Evolutionary conservation across 371 early-diverging fungal genomes (phyloP).

Genomic region (Syncephalastrum sp.): DNA sequence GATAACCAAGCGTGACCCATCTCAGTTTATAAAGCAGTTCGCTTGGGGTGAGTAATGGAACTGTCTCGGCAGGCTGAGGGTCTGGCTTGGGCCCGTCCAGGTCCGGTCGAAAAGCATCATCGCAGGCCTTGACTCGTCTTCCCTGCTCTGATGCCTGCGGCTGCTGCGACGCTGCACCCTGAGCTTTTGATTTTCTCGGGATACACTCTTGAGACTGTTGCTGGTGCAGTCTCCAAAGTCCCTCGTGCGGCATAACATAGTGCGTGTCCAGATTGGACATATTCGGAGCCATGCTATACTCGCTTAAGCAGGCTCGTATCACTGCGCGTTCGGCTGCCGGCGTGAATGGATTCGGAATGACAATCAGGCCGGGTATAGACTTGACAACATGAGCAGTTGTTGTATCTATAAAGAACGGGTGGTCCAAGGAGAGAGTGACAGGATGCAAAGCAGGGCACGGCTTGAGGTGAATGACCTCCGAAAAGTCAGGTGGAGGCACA

Average conservation of each 20-base stretch:
- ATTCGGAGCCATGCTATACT: slow-evolving; percentile 74
- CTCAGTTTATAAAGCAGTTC: slow-evolving; percentile 65
- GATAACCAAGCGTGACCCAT: slow-evolving; percentile 90
- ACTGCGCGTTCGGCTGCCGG: slow-evolving; percentile 63
- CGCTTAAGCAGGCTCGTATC: slow-evolving; percentile 62
- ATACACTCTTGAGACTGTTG: slow-evolving; percentile 27
- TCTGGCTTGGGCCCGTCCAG: slow-evolving; percentile 25
- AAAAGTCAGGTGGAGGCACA: slow-evolving; percentile 55
- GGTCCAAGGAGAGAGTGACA: no score
- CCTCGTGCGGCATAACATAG: slow-evolving; percentile 63
- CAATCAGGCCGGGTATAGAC: slow-evolving; percentile 54
- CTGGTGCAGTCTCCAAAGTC: slow-evolving; percentile 69
- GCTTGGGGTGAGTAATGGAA: slow-evolving; percentile 39
- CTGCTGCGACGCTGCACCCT: slow-evolving; percentile 2
- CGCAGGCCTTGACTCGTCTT: slow-evolving; percentile 18
- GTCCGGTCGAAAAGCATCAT: slow-evolving; percentile 21
- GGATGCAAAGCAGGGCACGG: no score
- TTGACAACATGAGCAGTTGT: slow-evolving; percentile 34
- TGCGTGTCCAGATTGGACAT: slow-evolving; percentile 83
- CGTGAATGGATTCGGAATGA: slow-evolving; percentile 76
- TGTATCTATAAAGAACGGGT: background rate
- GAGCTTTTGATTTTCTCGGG: slow-evolving; percentile 19
- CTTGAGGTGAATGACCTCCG: slow-evolving; percentile 57
- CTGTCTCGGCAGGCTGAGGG: slow-evolving; percentile 38
- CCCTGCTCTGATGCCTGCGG: background rate